A percentile compares a stretch with the other conserved stretches of the same genome.
phyloP scores from a whole-genome alignment of 352 stramenopile species.

The Globisporangium uncinulatum region DNA sequence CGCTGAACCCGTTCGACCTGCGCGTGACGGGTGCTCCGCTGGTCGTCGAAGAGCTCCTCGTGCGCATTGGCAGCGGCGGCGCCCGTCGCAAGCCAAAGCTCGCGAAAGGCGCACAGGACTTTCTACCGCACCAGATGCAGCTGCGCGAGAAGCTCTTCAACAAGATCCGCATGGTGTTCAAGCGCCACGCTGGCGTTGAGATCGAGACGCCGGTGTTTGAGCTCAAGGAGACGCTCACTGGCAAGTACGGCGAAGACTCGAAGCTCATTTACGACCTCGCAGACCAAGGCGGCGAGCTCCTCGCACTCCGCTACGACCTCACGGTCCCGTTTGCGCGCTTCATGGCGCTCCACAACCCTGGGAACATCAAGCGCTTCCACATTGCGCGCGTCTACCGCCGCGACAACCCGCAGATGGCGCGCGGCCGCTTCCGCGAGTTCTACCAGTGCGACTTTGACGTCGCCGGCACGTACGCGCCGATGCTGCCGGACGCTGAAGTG shows the following conservation, averaged over 20 bases:
- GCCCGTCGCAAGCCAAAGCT: constrained; percentile 83
- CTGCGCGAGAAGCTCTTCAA: constrained; percentile 96
- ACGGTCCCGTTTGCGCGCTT: constrained; percentile 98
- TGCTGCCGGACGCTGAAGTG: constrained; percentile 97
- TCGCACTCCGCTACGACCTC: constrained; percentile 95
- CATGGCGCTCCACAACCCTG: constrained; percentile 95
- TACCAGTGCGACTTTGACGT: constrained; percentile 99
- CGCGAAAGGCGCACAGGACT: constrained; percentile 94
- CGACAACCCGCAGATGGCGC: constrained; percentile 93
- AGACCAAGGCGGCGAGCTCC: constrained; percentile 95
- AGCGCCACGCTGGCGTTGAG: constrained; percentile 96
- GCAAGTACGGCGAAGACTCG: constrained; percentile 98
- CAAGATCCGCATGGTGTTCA: constrained; percentile 97
- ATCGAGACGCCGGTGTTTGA: constrained; percentile 99
- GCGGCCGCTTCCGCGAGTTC: constrained; percentile 97
- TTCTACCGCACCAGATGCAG: constrained; percentile 94
- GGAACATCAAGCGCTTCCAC: constrained; percentile 99
- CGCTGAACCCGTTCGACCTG: constrained; percentile 59
- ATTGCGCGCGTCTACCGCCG: constrained; percentile 97
- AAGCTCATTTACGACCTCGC: constrained; percentile 99
- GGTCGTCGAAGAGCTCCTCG: constrained; percentile 64
- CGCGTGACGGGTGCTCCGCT: constrained; percentile 29
- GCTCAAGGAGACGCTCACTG: constrained; percentile 97
- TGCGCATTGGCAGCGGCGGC: constrained; percentile 60
- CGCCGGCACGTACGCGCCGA: constrained; percentile 91